Conservation (phyloP, 2,329 filamentous ascomycete genomes). For the Sporothrix sp. region DNA sequence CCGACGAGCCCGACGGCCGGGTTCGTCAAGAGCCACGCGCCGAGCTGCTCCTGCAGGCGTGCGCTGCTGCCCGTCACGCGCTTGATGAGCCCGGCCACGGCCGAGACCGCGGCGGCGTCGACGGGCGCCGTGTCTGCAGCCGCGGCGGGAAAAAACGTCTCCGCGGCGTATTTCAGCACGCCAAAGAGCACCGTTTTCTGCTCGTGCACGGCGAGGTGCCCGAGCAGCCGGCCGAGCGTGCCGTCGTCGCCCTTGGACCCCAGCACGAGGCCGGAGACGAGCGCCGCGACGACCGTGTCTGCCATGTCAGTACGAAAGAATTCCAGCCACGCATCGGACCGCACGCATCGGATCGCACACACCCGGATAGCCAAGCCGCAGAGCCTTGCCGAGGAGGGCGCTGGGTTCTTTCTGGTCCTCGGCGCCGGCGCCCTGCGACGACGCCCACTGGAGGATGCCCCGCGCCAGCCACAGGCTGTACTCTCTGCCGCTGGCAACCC, state of each 20-base stretch:
- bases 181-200: constrained; percentile 34
- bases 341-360: no score
- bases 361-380: constrained; percentile 68
- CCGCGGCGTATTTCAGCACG: constrained; percentile 36
- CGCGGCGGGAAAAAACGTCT: constrained; percentile 28
- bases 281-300: constrained; percentile 34
- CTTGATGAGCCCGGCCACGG: constrained; percentile 48
- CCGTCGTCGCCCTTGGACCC: constrained; percentile 10
- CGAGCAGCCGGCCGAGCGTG: constrained; percentile 26
- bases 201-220: constrained; percentile 31
- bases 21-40: constrained; percentile 55
- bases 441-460: constrained; percentile 45
- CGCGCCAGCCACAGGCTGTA: constrained; percentile 65
- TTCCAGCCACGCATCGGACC: no score
- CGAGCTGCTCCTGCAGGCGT: constrained; percentile 42
- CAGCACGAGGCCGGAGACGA: constrained; percentile 28
- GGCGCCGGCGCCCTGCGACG: constrained; percentile 23
- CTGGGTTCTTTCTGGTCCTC: constrained; percentile 34
- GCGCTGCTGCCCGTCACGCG: constrained; percentile 38
- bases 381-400: constrained; percentile 45
- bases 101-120: constrained; percentile 35
- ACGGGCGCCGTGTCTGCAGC: constrained; percentile 17
- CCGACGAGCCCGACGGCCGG: constrained; percentile 55
- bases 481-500: constrained; percentile 54
- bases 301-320: constrained; percentile 17